Evolutionary conservation across 805 yeast genomes (phyloP), one percentile per base, ranked within the genome.

Genomic region (Wickerhamiella shivajii): DNA sequence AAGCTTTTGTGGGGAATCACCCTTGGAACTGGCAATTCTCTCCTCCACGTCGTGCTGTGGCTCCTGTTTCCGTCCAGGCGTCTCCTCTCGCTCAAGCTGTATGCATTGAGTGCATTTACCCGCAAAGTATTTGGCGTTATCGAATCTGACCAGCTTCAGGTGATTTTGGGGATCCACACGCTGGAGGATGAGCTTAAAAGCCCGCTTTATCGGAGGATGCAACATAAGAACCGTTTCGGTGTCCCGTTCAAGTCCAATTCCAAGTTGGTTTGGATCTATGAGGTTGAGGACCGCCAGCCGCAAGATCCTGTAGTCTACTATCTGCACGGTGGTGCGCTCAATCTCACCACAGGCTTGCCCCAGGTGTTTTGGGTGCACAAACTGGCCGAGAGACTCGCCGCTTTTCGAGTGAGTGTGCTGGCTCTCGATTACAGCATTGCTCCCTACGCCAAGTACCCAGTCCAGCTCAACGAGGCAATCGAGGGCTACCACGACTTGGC

Each of bases 361-460:
- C 51, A 46, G 28, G 31, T 44, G 9, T 11, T 13, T 9, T 45
- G 43, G 39, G 33, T 39, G 10, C 5, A 7, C 10, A n/a, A 16
- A 12, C 19, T 34, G 22, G 27, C 29, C 9, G 7, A n/a, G 8
- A n/a, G 14, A 13, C 29, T 34, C 13, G 13, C 17, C 2, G 24
- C 11, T 2, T 20, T 24, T 9, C 34, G 50, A 20, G 30, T 45
- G 10, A 44, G 47, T 6, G 35, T 47, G 5, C 31, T 54, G 16
- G 34, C 43, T 1, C 34, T 54, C 18, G 58, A 54, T 41, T 55
- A 55, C 37, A 41, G 51, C 0, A 36, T 52, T n/a, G 29, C 51
- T 3, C 45, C 53, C 2, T 36, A 40, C 2, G 33, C 31, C 2
- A 22, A 13, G 17, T 49, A 24, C 33, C 53, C 55, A 4, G 21